Conservation (phyloP, 176 grass and related monocot genomes). For the Bolboschoenus planiculmis region DNA sequence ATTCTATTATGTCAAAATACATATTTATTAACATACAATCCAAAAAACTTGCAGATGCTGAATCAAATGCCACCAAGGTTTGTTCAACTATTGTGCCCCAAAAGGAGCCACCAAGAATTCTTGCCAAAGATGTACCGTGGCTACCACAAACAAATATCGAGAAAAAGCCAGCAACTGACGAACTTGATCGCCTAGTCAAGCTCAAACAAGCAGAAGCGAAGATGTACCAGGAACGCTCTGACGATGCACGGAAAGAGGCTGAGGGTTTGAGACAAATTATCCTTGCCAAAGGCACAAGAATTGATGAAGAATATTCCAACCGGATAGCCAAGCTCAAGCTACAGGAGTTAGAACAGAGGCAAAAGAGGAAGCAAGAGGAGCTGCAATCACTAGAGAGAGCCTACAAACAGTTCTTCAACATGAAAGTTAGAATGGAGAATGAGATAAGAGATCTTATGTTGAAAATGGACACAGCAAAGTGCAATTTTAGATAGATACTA, state of each 20-base stretch:
- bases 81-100: background rate
- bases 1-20: background rate
- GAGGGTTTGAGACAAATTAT: conserved; percentile 45
- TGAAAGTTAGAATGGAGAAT: conserved; percentile 81
- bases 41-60: conserved; percentile 37
- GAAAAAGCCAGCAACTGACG: conserved; percentile 59
- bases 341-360: conserved; percentile 59
- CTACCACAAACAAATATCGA: conserved; percentile 13
- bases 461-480: conserved; percentile 79
- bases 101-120: conserved; percentile 13
- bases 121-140: background rate
- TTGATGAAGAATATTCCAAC: conserved; percentile 63
- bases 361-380: conserved; percentile 65
- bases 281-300: conserved; percentile 43
- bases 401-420: conserved; percentile 52
- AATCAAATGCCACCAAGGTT: conserved; percentile 23
- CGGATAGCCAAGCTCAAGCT: conserved; percentile 41
- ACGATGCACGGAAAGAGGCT: conserved; percentile 65
- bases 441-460: conserved; percentile 71
- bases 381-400: conserved; percentile 59
- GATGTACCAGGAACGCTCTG: conserved; percentile 86
- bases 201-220: conserved; percentile 88
- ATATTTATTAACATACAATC: conserved; percentile 17
- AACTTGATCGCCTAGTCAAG: conserved; percentile 65
- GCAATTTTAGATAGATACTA: conserved; percentile 35